These are phyloP conservation scores for Aspergillus sojae DNA, from an alignment of 2,329 filamentous ascomycete species.

Conservation along the genomic window DNA sequence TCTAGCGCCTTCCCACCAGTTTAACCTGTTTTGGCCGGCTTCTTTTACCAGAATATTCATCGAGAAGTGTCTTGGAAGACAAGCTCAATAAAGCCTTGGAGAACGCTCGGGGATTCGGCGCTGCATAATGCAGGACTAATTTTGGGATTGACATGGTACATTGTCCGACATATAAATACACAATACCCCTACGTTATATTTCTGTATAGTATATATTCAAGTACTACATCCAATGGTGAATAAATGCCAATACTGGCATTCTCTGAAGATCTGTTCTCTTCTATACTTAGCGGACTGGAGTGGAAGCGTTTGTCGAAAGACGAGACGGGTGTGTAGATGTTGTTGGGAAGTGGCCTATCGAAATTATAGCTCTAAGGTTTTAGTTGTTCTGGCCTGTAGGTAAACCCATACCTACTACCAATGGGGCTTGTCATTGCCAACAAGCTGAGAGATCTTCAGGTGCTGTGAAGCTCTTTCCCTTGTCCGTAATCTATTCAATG, in stretches of 20 bases:
- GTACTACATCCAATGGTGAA: background rate
- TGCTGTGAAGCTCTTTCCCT: too few relatives aligned
- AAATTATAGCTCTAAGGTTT: background rate
- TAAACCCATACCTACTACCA: background rate
- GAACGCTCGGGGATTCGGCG: conserved; percentile 87
- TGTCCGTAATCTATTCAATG: too few relatives aligned
- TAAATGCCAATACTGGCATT: background rate
- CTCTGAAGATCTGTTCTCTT: background rate
- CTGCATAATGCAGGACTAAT: conserved; percentile 55
- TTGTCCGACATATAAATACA: background rate
- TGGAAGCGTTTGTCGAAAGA: background rate
- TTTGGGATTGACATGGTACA: conserved; percentile 8
- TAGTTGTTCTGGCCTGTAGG: background rate
- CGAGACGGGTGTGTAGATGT: background rate
- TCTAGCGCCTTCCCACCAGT: conserved; percentile 71
- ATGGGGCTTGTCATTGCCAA: background rate
- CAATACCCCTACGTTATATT: conserved; percentile 19
- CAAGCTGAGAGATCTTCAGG: too few relatives aligned
- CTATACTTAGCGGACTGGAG: background rate
- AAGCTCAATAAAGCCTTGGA: conserved; percentile 84
- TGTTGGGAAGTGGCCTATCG: background rate
- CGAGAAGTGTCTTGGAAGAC: conserved; percentile 68
- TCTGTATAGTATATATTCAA: conserved; percentile 14
- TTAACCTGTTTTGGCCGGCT: conserved; percentile 93
- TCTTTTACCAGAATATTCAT: conserved; percentile 78